These are phyloP conservation scores for Kluyveromyces marxianus DNA, from an alignment of 1,139 yeast genomes.

Conservation along the genomic window DNA sequence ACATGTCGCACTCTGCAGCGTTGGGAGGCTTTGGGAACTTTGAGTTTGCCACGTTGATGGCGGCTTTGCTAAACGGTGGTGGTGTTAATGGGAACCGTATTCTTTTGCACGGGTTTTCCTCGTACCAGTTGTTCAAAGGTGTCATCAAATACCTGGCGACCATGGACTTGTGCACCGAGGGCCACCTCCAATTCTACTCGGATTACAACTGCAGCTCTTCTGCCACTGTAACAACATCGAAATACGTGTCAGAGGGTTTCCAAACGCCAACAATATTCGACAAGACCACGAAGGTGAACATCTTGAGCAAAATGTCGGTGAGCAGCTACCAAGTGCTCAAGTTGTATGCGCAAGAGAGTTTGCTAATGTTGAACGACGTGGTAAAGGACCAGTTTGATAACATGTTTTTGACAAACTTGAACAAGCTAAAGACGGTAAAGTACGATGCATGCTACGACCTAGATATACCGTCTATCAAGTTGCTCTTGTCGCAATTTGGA, in stretches of 20 bases:
- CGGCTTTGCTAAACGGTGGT: slow-evolving; percentile 80
- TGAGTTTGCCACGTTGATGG: slow-evolving; percentile 77
- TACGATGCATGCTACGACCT: slow-evolving; percentile 59
- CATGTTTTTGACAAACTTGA: slow-evolving; percentile 65
- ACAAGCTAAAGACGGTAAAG: slow-evolving; percentile 45
- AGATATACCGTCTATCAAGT: slow-evolving; percentile 32
- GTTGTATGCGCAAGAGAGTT: slow-evolving; percentile 61
- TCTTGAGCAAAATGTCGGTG: slow-evolving; percentile 74
- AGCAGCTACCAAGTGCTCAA: slow-evolving; percentile 58
- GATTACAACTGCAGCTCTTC: slow-evolving; percentile 25
- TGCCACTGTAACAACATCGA: slow-evolving; percentile 41
- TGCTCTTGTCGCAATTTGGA: slow-evolving; percentile 39
- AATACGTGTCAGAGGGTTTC: slow-evolving; percentile 53
- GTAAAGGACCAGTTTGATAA: slow-evolving; percentile 78
- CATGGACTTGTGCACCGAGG: slow-evolving; percentile 54
- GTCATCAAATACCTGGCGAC: slow-evolving; percentile 74
- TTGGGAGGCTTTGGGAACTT: slow-evolving; percentile 86
- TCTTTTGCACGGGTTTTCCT: slow-evolving; percentile 77
- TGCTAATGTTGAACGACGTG: slow-evolving; percentile 63
- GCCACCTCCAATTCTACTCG: slow-evolving; percentile 64
- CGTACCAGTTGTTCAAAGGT: slow-evolving; percentile 89
- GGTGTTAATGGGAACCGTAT: slow-evolving; percentile 69
- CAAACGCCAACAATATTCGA: slow-evolving; percentile 72
- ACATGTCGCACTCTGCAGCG: slow-evolving; percentile 39
- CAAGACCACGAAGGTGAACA: slow-evolving; percentile 63